Evolutionary conservation across 1,284 basidiomycete genomes (phyloP), one percentile per base, ranked within the genome.

Genomic region (Trichosporon inkin): DNA sequence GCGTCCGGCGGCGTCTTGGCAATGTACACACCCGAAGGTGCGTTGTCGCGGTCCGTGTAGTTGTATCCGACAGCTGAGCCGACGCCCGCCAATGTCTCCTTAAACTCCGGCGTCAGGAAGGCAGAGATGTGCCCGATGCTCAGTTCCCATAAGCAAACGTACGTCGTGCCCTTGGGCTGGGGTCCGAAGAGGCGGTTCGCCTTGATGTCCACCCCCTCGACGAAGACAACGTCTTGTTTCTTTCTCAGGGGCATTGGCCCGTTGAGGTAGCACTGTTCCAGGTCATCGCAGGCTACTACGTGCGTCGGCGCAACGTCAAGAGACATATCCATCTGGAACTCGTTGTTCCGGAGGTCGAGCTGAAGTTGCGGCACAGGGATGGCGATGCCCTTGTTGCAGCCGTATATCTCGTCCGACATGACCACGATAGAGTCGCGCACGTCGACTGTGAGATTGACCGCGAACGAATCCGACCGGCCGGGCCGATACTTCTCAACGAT

Each of bases 91-190:
- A 93, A 67, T 3, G 83, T 74, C 39, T 80, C 78, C 0, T 81
- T 80, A 58, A 92, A 84, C 13, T 79, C 72, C 3, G 86, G 83
- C 1, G 86, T 84, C 13, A 88, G 67, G 37, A 82, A 74, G 0
- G 82, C 82, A 63, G 85, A 85, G 44, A 91, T 70, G 40, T 81
- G 75, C 2, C 89, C 88, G 22, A 91, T 47, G 19, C 79, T 78
- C 47, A 92, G 83, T 68, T 93, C 90, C 93, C 92, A 96, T 6
- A 94, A 83, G 71, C 92, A 95, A 8, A 93, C 80, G 71, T 96
- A 96, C 0, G 91, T 88, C 1, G 88, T 79, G 0, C 88, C 89
- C n/a, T 84, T 82, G 2, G 92, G 92, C 60, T 86, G 85, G 10
- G 90, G 89, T 4, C 92, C 92, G 69, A 95, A 93, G 13, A 96